Evolutionary conservation across 805 yeast genomes (phyloP).

Genomic region (Monosporozyma aquatica): DNA sequence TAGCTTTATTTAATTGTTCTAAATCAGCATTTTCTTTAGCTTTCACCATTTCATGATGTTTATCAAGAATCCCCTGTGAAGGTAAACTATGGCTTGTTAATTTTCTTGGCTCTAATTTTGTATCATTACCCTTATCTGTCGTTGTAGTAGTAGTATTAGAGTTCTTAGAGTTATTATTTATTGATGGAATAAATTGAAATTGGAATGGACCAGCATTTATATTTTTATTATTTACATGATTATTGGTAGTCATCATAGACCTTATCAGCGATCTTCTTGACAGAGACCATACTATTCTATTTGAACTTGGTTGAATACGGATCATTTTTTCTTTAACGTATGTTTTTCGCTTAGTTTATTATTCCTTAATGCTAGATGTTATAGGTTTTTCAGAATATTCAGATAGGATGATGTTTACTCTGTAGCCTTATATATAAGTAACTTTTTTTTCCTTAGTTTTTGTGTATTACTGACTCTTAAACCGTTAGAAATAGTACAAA

Average conservation of each 20-base stretch:
- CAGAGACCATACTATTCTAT: neutral
- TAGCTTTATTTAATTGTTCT: slow-evolving; percentile 19
- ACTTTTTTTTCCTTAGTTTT: too few species aligned
- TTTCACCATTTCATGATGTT: slow-evolving; percentile 31
- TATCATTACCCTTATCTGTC: too few species aligned
- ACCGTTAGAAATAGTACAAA: too few species aligned
- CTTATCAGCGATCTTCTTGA: neutral
- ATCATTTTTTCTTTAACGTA: neutral
- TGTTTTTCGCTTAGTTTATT: neutral
- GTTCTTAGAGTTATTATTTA: neutral
- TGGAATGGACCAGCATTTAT: neutral
- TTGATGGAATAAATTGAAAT: slow-evolving; percentile 6
- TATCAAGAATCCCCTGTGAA: slow-evolving; percentile 39
- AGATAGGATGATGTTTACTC: too few species aligned
- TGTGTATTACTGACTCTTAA: too few species aligned
- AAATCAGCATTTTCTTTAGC: slow-evolving; percentile 10
- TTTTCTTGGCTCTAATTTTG: too few species aligned
- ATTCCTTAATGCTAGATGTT: neutral
- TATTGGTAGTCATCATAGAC: neutral
- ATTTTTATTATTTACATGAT: neutral
- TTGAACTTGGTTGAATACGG: neutral
- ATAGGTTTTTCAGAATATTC: too few species aligned
- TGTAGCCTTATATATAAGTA: too few species aligned
- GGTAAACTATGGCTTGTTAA: slow-evolving; percentile 42
- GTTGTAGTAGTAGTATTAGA: too few species aligned